Evolutionary conservation across 2,329 filamentous ascomycete species (phyloP).

Genomic region (Pyricularia sp.): DNA sequence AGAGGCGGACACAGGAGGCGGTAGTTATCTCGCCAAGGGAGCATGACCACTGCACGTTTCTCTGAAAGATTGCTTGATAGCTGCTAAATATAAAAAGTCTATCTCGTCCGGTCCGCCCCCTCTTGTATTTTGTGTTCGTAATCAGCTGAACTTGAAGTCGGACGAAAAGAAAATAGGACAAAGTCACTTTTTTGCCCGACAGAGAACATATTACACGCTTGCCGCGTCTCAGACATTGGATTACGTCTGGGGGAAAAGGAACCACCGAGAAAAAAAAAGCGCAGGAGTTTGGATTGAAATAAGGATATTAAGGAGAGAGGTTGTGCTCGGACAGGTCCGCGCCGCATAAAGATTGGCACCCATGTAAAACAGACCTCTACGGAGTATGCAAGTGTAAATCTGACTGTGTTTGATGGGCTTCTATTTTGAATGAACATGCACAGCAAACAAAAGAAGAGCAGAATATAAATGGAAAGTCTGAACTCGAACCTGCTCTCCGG

Average conservation of each 20-base stretch:
- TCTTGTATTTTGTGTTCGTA: not conserved
- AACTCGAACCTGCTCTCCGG: not conserved
- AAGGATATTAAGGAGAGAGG: not conserved
- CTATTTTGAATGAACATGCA: not conserved
- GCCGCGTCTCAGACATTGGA: not conserved
- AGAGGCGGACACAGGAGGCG: no score
- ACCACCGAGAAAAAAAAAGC: not conserved
- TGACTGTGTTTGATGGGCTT: not conserved
- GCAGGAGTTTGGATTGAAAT: not conserved
- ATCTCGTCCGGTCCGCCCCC: not conserved
- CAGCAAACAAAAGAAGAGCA: not conserved
- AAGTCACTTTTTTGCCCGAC: not conserved
- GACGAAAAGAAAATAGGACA: not conserved
- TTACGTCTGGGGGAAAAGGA: not conserved
- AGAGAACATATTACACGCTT: not conserved
- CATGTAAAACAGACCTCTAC: not conserved
- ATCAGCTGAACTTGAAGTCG: not conserved
- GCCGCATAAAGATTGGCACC: no score
- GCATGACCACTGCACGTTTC: not conserved
- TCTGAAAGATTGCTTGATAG: not conserved
- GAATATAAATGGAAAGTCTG: not conserved
- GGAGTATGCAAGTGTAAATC: not conserved
- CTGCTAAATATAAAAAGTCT: not conserved
- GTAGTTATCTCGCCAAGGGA: not conserved
- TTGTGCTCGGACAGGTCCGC: not conserved